phyloP scores from a whole-genome alignment of 2,329 filamentous ascomycete species.

The Trichophyton equinum region DNA sequence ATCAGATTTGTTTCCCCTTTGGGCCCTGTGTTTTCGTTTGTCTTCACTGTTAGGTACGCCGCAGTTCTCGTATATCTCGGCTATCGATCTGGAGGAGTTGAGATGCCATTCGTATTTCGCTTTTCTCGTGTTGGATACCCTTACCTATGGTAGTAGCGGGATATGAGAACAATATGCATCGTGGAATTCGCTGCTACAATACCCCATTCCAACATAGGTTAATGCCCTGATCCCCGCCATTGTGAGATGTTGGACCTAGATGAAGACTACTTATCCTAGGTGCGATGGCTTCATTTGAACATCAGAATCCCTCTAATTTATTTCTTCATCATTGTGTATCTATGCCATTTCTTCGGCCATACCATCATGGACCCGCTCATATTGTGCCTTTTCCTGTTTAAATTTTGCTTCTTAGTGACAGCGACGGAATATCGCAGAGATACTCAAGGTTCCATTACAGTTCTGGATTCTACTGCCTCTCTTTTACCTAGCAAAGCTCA shows the following conservation, averaged over 20 bases:
- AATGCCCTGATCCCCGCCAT: neutral
- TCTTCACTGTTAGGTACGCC: neutral
- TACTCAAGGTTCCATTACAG: neutral
- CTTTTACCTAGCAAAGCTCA: conserved; percentile 7
- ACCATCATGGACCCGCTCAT: neutral
- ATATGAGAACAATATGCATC: neutral
- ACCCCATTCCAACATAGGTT: neutral
- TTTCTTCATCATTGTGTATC: neutral
- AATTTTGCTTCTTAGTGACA: neutral
- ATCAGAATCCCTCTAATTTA: neutral
- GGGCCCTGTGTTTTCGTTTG: neutral
- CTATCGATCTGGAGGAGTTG: neutral
- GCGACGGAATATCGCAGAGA: neutral
- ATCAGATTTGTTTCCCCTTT: neutral
- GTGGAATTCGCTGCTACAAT: neutral
- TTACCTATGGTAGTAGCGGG: neutral
- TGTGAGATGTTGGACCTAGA: neutral
- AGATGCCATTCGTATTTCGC: neutral
- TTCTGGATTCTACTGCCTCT: conserved; percentile 7
- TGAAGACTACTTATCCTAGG: neutral
- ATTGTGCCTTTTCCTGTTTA: neutral
- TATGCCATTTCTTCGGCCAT: neutral
- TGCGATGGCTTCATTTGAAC: neutral
- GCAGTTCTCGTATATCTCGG: neutral
- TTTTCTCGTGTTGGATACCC: neutral